phyloP scores from a whole-genome alignment of 805 yeast species.

The Candida nonsorbophila region DNA sequence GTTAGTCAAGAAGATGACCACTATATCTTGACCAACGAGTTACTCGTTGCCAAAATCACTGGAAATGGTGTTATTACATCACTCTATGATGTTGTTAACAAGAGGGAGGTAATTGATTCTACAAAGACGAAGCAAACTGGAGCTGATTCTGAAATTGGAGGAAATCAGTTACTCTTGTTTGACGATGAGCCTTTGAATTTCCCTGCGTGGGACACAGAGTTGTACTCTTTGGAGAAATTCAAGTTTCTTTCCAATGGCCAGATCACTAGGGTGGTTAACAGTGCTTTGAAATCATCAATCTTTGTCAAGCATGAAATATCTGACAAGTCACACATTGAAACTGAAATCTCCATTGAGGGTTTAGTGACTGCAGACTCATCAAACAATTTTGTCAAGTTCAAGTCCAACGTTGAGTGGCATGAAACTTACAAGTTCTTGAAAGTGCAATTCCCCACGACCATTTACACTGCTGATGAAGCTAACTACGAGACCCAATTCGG shows the following conservation, averaged over 20 bases:
- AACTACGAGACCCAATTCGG: conserved; percentile 95
- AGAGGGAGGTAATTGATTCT: conserved; percentile 62
- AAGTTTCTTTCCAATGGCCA: conserved; percentile 39
- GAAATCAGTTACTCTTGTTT: conserved; percentile 75
- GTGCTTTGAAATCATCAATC: conserved; percentile 60
- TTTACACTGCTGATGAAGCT: conserved; percentile 64
- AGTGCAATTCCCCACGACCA: conserved; percentile 90
- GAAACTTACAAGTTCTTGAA: conserved; percentile 84
- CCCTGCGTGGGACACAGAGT: conserved; percentile 98
- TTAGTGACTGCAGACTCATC: conserved; percentile 40
- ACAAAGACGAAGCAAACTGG: conserved; percentile 45
- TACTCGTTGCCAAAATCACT: conserved; percentile 50
- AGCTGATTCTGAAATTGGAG: conserved; percentile 40
- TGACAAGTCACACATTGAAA: conserved; percentile 50
- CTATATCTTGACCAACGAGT: conserved; percentile 55
- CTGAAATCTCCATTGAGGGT: conserved; percentile 68
- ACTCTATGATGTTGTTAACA: conserved; percentile 52
- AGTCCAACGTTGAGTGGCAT: conserved; percentile 69
- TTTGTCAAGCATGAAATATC: conserved; percentile 59
- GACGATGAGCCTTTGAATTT: conserved; percentile 87
- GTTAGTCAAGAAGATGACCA: conserved; percentile 33
- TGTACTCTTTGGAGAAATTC: conserved; percentile 74
- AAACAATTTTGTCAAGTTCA: conserved; percentile 30
- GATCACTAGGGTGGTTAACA: conserved; percentile 37
- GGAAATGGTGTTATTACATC: conserved; percentile 55